These are phyloP conservation scores for Mucor lusitanicus DNA, from an alignment of 371 early-diverging fungal genomes.

Conservation along the genomic window DNA sequence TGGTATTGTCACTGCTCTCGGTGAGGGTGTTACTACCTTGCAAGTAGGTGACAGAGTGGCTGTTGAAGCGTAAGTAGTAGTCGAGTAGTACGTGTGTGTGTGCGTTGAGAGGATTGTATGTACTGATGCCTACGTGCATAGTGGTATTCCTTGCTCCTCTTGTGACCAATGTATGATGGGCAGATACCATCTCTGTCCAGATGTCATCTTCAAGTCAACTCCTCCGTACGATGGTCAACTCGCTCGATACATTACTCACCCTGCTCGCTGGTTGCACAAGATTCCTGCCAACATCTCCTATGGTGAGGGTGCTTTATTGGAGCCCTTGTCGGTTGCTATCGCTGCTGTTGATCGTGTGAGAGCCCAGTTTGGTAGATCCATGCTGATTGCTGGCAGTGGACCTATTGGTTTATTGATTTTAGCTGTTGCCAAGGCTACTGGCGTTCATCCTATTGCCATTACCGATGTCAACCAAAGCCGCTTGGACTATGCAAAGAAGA, in stretches of 20 bases:
- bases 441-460: conserved; percentile 40
- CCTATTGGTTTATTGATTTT: conserved; percentile 48
- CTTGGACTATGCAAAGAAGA: conserved; percentile 40
- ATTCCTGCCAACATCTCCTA: conserved; percentile 38
- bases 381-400: conserved; percentile 47
- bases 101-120: no score
- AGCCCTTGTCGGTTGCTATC: conserved; percentile 48
- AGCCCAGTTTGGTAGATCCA: conserved; percentile 41
- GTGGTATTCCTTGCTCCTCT: conserved; percentile 49
- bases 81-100: background rate
- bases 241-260: conserved; percentile 49
- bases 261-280: conserved; percentile 50
- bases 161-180: conserved; percentile 51
- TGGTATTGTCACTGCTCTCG: conserved; percentile 36
- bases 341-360: conserved; percentile 44
- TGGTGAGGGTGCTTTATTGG: conserved; percentile 46
- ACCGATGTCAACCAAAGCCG: conserved; percentile 42
- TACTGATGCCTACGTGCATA: conserved; percentile 6
- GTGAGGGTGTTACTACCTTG: conserved; percentile 35
- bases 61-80: conserved; percentile 40
- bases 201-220: conserved; percentile 49
- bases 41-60: conserved; percentile 54
- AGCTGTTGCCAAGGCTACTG: conserved; percentile 44
- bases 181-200: conserved; percentile 49
- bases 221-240: conserved; percentile 47